These are phyloP conservation scores for Geranium rotundifolium DNA, from an alignment of 345 rosid genomes.

Conservation along the genomic window DNA sequence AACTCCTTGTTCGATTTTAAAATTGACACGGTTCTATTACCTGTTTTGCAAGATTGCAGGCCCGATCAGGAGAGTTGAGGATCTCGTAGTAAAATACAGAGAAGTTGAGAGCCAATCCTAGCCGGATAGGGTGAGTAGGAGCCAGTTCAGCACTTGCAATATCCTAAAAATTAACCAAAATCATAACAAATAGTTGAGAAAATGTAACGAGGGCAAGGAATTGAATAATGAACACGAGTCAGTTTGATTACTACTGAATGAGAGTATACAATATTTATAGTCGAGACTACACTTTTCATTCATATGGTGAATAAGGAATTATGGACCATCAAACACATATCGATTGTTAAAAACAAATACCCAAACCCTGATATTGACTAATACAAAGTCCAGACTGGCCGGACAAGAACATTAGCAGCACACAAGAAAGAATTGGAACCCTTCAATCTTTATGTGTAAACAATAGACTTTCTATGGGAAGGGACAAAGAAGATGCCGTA, in stretches of 20 bases:
- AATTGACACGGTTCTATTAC: constrained; percentile 1
- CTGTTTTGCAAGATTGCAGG: constrained; percentile 26
- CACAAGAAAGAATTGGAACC: too few relatives aligned
- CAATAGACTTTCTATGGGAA: too few relatives aligned
- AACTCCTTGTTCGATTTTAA: not conserved
- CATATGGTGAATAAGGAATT: not conserved
- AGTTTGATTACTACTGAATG: not conserved
- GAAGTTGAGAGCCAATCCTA: constrained; percentile 32
- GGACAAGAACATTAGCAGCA: too few relatives aligned
- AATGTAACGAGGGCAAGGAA: too few relatives aligned
- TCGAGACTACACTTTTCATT: not conserved
- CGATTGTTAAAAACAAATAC: too few relatives aligned
- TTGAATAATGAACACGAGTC: too few relatives aligned
- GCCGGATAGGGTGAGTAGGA: constrained; percentile 26
- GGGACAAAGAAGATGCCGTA: too few relatives aligned
- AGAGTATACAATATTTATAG: not conserved
- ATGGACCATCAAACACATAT: not conserved
- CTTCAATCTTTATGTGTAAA: too few relatives aligned
- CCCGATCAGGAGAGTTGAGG: constrained; percentile 27
- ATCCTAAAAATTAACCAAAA: constrained; percentile 10
- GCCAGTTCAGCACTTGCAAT: constrained; percentile 21
- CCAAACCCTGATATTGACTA: too few relatives aligned
- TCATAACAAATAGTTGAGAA: too few relatives aligned
- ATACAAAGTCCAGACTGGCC: too few relatives aligned
- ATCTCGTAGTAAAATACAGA: constrained; percentile 35